phyloP scores from a whole-genome alignment of 2,329 filamentous ascomycete genomes.

The Phyllosticta citrichinensis region DNA sequence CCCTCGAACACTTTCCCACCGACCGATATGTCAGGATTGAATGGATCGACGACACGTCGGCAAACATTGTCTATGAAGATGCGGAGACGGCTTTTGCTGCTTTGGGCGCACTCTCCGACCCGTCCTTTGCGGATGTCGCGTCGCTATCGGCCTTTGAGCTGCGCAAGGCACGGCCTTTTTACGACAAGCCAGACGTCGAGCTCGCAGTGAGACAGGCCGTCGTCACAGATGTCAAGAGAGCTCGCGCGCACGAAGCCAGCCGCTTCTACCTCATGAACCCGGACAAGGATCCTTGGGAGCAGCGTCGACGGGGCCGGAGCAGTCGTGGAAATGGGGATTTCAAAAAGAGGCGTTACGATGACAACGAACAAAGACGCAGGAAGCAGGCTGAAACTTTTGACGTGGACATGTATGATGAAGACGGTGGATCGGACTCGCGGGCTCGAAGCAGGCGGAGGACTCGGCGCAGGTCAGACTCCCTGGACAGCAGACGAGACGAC shows the following conservation, averaged over 20 bases:
- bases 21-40: slow-evolving; percentile 57
- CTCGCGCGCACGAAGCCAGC: slow-evolving; percentile 68
- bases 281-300: slow-evolving; percentile 71
- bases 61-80: slow-evolving; percentile 69
- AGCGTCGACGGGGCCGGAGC: slow-evolving; percentile 27
- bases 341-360: slow-evolving; percentile 36
- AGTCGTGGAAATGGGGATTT: slow-evolving; percentile 21
- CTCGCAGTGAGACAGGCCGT: slow-evolving; percentile 68
- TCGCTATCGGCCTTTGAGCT: slow-evolving; percentile 47
- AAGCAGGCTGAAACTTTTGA: slow-evolving; percentile 51
- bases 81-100: slow-evolving; percentile 44
- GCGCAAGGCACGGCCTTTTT: slow-evolving; percentile 58
- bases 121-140: slow-evolving; percentile 33
- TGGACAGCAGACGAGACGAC: slow-evolving; percentile 15
- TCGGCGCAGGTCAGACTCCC: slow-evolving; percentile 13
- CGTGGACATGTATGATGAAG: slow-evolving; percentile 76
- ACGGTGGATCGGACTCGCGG: slow-evolving; percentile 25
- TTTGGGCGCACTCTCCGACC: slow-evolving; percentile 41
- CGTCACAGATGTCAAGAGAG: slow-evolving; percentile 66
- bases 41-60: slow-evolving; percentile 91
- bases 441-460: slow-evolving; percentile 20
- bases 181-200: slow-evolving; percentile 56
- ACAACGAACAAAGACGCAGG: slow-evolving; percentile 29
- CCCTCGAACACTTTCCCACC: slow-evolving; percentile 53
- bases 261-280: slow-evolving; percentile 89